Conservation (phyloP, 2,329 filamentous ascomycete species). For the Trichoderma atrobrunneum region DNA sequence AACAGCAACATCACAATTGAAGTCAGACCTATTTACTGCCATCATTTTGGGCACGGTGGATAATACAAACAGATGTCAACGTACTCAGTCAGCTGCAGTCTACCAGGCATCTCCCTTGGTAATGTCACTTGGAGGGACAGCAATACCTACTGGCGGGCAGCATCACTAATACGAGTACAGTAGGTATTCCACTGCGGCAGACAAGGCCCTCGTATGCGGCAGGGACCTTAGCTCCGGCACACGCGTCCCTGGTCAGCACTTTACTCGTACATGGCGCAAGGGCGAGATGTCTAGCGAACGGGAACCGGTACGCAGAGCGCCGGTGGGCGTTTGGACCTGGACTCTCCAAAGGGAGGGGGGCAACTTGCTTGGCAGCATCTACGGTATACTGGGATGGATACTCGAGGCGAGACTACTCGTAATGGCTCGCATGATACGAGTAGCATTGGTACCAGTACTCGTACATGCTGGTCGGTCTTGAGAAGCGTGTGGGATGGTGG, state of each 20-base stretch:
- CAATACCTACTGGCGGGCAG: background rate
- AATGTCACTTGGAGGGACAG: background rate
- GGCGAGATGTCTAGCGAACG: background rate
- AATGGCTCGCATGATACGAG: background rate
- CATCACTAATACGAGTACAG: background rate
- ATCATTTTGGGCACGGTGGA: background rate
- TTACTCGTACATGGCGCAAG: conserved; percentile 1
- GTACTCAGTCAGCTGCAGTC: background rate
- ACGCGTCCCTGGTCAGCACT: conserved; percentile 9
- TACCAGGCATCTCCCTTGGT: background rate
- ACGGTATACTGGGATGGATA: background rate
- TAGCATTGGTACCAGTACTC: background rate
- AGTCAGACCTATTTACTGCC: background rate
- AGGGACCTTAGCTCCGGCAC: conserved; percentile 10
- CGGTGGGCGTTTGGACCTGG: background rate
- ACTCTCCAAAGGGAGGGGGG: background rate
- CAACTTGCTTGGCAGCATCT: background rate
- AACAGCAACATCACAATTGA: background rate
- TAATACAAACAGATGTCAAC: background rate
- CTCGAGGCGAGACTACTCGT: background rate
- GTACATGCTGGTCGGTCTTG: background rate
- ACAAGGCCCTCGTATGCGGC: background rate
- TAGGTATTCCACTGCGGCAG: background rate
- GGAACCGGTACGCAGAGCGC: background rate
- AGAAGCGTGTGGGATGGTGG: background rate